Conservation (phyloP, 768 basidiomycete genomes). For the Rhizopogon roseolus region DNA sequence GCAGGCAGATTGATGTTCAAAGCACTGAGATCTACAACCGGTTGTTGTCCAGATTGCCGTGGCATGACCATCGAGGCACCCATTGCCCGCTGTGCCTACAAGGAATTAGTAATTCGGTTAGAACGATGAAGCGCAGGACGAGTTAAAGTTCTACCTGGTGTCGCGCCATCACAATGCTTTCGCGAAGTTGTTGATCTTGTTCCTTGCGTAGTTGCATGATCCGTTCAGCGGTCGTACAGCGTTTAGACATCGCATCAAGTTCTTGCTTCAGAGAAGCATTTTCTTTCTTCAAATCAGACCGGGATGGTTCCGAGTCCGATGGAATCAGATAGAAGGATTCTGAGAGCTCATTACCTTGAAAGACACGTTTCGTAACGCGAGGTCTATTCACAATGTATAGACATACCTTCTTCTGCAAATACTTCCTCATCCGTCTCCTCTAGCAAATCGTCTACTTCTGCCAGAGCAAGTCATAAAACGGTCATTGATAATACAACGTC, state of each 20-base stretch:
- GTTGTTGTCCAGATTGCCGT: conserved; percentile 31
- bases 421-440: conserved; percentile 61
- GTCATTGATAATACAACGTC: neutral
- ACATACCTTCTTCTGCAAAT: conserved; percentile 58
- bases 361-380: conserved; percentile 1
- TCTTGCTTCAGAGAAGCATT: conserved; percentile 62
- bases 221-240: conserved; percentile 57
- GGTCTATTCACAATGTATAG: neutral
- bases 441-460: conserved; percentile 14
- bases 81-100: conserved; percentile 76
- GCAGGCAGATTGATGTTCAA: conserved; percentile 56
- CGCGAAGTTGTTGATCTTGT: conserved; percentile 74
- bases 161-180: conserved; percentile 71
- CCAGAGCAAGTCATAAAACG: neutral
- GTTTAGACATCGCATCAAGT: conserved; percentile 50
- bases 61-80: conserved; percentile 60
- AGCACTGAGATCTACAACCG: conserved; percentile 46
- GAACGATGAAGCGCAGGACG: neutral
- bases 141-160: conserved; percentile 48
- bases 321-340: conserved; percentile 80
- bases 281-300: conserved; percentile 54
- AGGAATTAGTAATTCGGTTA: conserved; percentile 3
- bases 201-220: conserved; percentile 67
- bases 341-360: conserved; percentile 62
- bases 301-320: conserved; percentile 48